Evolutionary conservation across 2,329 filamentous ascomycete genomes (phyloP), one percentile per base, ranked within the genome.

Genomic region (Coniochaeta sp.): DNA sequence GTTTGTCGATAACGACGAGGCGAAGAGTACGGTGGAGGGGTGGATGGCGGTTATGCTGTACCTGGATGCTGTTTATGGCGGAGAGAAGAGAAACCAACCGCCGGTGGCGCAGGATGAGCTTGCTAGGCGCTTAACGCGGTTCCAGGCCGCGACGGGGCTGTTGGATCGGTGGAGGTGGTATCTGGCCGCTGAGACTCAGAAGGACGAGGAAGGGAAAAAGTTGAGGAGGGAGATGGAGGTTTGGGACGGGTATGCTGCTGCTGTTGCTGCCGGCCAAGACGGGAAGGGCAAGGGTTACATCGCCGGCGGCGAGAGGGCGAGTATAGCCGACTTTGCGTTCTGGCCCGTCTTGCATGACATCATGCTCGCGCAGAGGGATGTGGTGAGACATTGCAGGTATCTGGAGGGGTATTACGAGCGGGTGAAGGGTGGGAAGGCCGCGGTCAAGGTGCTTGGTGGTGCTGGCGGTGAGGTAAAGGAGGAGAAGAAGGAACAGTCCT

Each of bases 1-100:
- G 51, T 81, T 81, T 49, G 66, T 77, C 24, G 81, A 85, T 57
- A 81, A 79, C 47, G 78, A 84, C 53, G 58, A 61, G 0, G 65
- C 56, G 22, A 72, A 71, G 53, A 74, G 79, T 1, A 66, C 64
- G 0, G 69, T 80, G 0, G 64, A 75, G 7, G 79, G 81, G 5
- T 71, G 78, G 35, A 50, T 75, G 1, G 74, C 73, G 28, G 77
- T 83, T 53, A 71, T 85, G 71, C 62, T 80, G 9, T 85, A 89
- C 53, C 69, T 88, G 1, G 79, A 87, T 53, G 71, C 77, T 2
- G 66, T 73, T 12, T 74, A 82, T 54, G 71, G 72, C 1, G 53
- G 56, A 0, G 56, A 62, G 49, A n/a, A n/a, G n/a, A 60, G 55
- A 2, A 57, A 63, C 49, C 57, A 63, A 52, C 35, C 54, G 3